Percentiles rank a stretch among this genome's conserved stretches.
These are phyloP conservation scores for Colletotrichum coccodes DNA, from an alignment of 2,329 filamentous ascomycete species.

Conservation along the genomic window DNA sequence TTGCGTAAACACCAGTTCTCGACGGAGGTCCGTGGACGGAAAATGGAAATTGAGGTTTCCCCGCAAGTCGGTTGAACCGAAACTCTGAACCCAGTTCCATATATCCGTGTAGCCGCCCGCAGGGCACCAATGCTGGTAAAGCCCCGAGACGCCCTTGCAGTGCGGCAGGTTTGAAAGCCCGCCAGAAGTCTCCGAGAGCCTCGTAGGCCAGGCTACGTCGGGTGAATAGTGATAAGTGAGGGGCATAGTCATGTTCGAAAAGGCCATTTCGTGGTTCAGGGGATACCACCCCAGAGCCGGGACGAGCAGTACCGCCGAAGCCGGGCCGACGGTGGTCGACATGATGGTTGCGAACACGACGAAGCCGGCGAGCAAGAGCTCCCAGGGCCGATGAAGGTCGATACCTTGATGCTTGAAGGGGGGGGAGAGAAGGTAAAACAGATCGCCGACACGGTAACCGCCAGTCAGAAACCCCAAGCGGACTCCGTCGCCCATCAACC, in stretches of 20 bases:
- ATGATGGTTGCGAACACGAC: slow-evolving; percentile 14
- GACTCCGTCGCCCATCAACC: background rate
- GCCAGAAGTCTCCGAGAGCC: too few relatives aligned
- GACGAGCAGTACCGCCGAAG: slow-evolving; percentile 19
- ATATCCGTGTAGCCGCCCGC: background rate
- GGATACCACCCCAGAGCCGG: slow-evolving; percentile 12
- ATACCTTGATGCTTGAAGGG: slow-evolving; percentile 4
- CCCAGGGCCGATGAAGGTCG: background rate
- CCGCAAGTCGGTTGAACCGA: background rate
- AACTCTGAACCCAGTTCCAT: background rate
- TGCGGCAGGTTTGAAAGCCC: too few relatives aligned
- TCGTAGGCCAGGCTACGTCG: background rate
- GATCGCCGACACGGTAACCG: slow-evolving; percentile 22
- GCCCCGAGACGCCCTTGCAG: too few relatives aligned
- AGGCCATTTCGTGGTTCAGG: background rate
- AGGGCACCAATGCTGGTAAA: background rate
- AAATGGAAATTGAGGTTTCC: background rate
- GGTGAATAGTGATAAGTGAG: background rate
- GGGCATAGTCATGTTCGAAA: background rate
- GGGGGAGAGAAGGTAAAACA: background rate
- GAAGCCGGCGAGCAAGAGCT: background rate
- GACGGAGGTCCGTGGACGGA: background rate
- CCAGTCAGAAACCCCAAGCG: slow-evolving; percentile 20
- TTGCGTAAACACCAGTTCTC: background rate
- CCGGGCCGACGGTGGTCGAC: slow-evolving; percentile 8